Percentiles rank a stretch among this genome's conserved stretches.
These are phyloP conservation scores for Helicocarpus griseus DNA, from an alignment of 2,329 filamentous ascomycete genomes.

Conservation along the genomic window DNA sequence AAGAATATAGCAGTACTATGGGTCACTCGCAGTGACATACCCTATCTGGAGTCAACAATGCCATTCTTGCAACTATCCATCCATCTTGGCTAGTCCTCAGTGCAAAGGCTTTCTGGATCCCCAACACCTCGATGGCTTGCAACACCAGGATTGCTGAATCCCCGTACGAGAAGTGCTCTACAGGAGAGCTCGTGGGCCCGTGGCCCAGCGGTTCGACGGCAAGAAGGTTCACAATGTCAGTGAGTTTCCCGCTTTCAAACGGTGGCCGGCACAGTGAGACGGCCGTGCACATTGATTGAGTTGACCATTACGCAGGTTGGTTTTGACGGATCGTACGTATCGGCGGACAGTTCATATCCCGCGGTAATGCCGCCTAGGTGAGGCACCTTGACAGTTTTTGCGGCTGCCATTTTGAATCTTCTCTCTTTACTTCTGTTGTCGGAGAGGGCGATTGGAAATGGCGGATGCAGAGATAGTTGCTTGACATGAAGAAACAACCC, in stretches of 20 bases:
- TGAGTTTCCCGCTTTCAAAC: slow-evolving; percentile 28
- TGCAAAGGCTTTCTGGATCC: slow-evolving; percentile 36
- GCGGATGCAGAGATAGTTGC: not conserved
- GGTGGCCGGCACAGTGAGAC: slow-evolving; percentile 36
- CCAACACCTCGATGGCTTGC: slow-evolving; percentile 45
- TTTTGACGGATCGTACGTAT: slow-evolving; percentile 39
- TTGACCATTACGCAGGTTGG: slow-evolving; percentile 45
- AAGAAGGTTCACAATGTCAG: slow-evolving; percentile 38
- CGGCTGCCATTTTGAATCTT: slow-evolving; percentile 7
- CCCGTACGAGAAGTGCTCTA: slow-evolving; percentile 46
- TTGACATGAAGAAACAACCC: not conserved
- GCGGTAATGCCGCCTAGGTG: slow-evolving; percentile 43
- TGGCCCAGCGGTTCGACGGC: slow-evolving; percentile 47
- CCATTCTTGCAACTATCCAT: slow-evolving; percentile 44
- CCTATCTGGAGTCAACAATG: slow-evolving; percentile 40
- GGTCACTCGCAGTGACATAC: slow-evolving; percentile 27
- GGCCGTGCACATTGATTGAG: slow-evolving; percentile 43
- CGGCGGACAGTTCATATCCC: slow-evolving; percentile 38
- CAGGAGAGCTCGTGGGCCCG: slow-evolving; percentile 37
- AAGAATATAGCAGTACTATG: too few species aligned
- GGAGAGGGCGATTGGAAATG: too few species aligned
- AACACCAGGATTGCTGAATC: slow-evolving; percentile 44
- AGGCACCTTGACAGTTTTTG: slow-evolving; percentile 33
- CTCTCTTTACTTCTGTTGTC: too few species aligned
- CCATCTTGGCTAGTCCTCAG: slow-evolving; percentile 46